Evolutionary conservation across 306 rosid genomes (phyloP).

Genomic region (Vigna nakashimae): DNA sequence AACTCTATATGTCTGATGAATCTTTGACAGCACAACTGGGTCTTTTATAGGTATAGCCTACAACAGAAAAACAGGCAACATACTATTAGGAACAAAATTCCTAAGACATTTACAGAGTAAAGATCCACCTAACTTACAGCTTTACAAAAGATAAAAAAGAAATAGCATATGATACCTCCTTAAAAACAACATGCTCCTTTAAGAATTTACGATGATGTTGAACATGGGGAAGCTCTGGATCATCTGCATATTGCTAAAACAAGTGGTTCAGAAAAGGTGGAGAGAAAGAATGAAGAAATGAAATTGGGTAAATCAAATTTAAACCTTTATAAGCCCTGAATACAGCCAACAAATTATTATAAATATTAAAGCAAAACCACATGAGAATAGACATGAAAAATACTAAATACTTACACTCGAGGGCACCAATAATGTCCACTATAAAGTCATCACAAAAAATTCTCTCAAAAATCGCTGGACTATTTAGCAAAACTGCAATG

Average conservation of each 20-base stretch:
- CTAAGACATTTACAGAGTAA: constrained; percentile 12
- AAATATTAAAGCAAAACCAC: background rate
- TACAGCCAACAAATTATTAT: constrained; percentile 13
- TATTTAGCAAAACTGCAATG: constrained; percentile 85
- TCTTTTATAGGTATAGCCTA: constrained; percentile 96
- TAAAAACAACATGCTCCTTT: constrained; percentile 88
- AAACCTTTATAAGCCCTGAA: constrained; percentile 15
- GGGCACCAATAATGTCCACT: constrained; percentile 87
- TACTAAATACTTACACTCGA: constrained; percentile 79
- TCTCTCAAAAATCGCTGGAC: constrained; percentile 84
- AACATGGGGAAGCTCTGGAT: constrained; percentile 71
- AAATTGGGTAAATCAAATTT: constrained; percentile 26
- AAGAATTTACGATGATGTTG: constrained; percentile 86
- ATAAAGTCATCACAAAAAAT: constrained; percentile 82
- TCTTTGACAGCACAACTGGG: constrained; percentile 78
- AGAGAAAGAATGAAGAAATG: constrained; percentile 29
- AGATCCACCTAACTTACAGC: constrained; percentile 29
- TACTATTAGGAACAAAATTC: background rate
- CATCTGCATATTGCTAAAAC: constrained; percentile 67
- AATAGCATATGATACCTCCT: constrained; percentile 69
- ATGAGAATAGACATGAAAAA: background rate
- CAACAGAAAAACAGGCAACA: constrained; percentile 39
- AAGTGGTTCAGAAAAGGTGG: constrained; percentile 33
- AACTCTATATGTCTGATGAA: constrained; percentile 96
- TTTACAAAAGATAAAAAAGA: constrained; percentile 23